Conservation (phyloP, 139 green algal genomes). For the Pleodorina starrii region DNA sequence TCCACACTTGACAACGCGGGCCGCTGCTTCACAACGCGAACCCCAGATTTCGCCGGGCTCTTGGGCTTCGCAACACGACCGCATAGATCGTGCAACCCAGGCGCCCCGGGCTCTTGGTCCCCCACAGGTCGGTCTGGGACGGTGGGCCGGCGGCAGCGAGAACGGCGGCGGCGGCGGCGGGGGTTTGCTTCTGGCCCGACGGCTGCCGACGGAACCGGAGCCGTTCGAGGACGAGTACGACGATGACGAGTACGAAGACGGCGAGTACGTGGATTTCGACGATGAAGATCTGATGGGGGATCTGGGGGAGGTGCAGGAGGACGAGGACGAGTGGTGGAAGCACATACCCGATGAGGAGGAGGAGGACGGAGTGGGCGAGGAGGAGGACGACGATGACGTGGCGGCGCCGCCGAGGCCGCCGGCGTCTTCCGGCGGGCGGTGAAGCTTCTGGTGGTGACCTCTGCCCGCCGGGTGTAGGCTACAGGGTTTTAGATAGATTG, state of each 20-base stretch:
- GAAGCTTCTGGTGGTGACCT: neutral
- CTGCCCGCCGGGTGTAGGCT: no score
- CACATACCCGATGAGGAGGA: neutral
- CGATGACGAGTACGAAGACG: conserved; percentile 49
- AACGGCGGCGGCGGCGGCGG: neutral
- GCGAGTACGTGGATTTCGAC: conserved; percentile 48
- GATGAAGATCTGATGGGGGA: conserved; percentile 16
- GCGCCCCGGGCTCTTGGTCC: no score
- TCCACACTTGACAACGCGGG: neutral
- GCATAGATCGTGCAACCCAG: no score
- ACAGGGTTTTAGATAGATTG: no score
- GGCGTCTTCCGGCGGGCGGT: neutral
- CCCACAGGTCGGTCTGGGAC: neutral
- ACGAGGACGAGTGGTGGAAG: neutral
- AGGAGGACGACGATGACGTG: neutral
- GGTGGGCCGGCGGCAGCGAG: neutral
- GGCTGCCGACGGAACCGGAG: conserved; percentile 43
- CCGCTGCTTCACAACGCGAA: neutral
- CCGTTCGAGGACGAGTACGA: conserved; percentile 54
- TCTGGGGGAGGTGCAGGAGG: conserved; percentile 1
- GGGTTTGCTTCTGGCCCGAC: conserved; percentile 25
- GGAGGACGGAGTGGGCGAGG: neutral
- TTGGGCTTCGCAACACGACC: no score
- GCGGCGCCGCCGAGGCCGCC: neutral
- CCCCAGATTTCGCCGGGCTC: neutral